A percentile compares a stretch with the other conserved stretches of the same genome.
These are phyloP conservation scores for Cyberlindnera americana DNA, from an alignment of 805 yeast species.

Conservation along the genomic window DNA sequence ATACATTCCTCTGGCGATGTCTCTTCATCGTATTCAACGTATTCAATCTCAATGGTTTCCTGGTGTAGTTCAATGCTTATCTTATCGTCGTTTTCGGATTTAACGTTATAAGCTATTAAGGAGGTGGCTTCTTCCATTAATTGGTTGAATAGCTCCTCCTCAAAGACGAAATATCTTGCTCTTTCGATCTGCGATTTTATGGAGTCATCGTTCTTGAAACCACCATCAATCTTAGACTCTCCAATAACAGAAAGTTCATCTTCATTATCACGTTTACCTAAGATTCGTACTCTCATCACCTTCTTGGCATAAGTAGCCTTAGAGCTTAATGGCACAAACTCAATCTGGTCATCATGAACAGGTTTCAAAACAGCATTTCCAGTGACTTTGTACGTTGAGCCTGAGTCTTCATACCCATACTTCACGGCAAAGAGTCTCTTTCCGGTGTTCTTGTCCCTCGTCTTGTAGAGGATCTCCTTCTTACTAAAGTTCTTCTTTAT, in stretches of 20 bases:
- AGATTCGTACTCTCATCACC: conserved; percentile 56
- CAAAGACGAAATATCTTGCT: conserved; percentile 77
- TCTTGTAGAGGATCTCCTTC: conserved; percentile 65
- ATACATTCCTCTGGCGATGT: conserved; percentile 34
- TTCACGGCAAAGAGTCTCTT: conserved; percentile 67
- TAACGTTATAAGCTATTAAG: conserved; percentile 66
- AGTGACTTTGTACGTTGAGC: conserved; percentile 60
- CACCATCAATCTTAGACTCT: conserved; percentile 38
- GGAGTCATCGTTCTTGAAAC: conserved; percentile 28
- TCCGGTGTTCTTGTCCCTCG: conserved; percentile 51
- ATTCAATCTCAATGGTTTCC: conserved; percentile 68
- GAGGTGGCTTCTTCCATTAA: conserved; percentile 71
- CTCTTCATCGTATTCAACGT: conserved; percentile 41
- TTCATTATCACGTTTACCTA: conserved; percentile 48
- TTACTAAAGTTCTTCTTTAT: conserved; percentile 25
- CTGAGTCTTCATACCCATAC: conserved; percentile 90
- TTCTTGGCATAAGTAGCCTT: conserved; percentile 38
- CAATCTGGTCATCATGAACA: conserved; percentile 39
- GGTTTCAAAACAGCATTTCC: conserved; percentile 74
- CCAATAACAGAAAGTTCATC: conserved; percentile 55
- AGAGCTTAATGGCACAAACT: conserved; percentile 35
- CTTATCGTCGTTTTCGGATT: conserved; percentile 57
- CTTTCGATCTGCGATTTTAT: conserved; percentile 56
- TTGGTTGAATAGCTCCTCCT: conserved; percentile 82
- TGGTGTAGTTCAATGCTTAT: conserved; percentile 63